phyloP scores from a whole-genome alignment of 2,329 filamentous ascomycete genomes.

The Gaeumannomyces tritici region DNA sequence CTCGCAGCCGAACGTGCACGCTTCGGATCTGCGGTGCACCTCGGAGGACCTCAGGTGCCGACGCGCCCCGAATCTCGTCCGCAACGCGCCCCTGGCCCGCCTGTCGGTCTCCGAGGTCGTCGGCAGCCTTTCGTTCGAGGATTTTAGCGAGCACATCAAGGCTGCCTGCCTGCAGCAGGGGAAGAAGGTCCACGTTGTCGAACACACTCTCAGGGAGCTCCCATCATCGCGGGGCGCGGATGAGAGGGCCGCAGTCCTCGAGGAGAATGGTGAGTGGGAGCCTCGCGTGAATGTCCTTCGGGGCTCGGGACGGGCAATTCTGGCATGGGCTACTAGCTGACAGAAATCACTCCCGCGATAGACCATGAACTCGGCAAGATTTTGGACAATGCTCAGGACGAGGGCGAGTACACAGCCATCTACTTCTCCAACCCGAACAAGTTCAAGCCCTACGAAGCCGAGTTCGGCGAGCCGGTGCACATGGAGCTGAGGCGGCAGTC shows the following conservation, averaged over 20 bases:
- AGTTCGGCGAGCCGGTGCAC: constrained; percentile 53
- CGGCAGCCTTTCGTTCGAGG: constrained; percentile 32
- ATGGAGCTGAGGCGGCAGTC: constrained; percentile 62
- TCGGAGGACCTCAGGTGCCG: constrained; percentile 25
- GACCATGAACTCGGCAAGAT: constrained; percentile 41
- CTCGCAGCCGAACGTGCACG: constrained; percentile 64
- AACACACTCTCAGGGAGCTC: constrained; percentile 30
- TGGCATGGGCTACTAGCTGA: background rate
- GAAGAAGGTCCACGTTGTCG: constrained; percentile 26
- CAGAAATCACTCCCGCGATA: constrained; percentile 16
- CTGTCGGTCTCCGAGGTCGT: constrained; percentile 45
- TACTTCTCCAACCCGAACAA: constrained; percentile 57
- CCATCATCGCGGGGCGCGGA: constrained; percentile 22
- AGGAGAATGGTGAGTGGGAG: constrained; percentile 34
- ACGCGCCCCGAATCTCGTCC: constrained; percentile 40
- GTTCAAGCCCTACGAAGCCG: constrained; percentile 50
- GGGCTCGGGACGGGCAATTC: background rate
- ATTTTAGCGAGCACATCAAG: constrained; percentile 33
- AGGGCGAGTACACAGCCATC: constrained; percentile 60
- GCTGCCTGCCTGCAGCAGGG: constrained; percentile 32
- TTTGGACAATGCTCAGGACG: constrained; percentile 26
- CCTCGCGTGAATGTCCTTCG: background rate
- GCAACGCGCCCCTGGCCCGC: background rate
- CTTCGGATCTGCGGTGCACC: constrained; percentile 52
- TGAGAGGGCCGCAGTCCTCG: constrained; percentile 36